Base-by-base conservation (phyloP, 306 rosid genomes). In the Vachellia collinsii region DNA sequence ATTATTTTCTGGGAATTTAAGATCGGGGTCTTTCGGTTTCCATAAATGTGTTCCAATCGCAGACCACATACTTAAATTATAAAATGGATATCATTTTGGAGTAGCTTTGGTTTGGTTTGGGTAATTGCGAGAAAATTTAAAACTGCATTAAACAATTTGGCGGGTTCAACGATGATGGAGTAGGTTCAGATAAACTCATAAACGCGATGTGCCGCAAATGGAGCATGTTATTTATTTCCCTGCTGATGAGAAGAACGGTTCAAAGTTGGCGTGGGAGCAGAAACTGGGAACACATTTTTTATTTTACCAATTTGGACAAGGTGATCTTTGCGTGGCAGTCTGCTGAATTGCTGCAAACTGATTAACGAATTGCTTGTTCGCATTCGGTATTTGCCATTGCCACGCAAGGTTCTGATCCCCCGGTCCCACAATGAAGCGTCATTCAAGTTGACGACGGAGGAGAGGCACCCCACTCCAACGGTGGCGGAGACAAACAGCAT, bases 1-100 rank as follows among this genome's bases (percentile, higher is more conserved):
- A n/a, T 7, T 69, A 3, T 46, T 68, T 42, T 23, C 4, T 64
- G 48, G 50, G 53, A 79, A 70, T 70, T 65, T 79, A 3, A 65
- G 65, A 73, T 73, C 34, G 34, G 34, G 34, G 22, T 46, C 46
- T 34, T 16, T 80, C 9, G 8, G 46, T 22, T 58, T 50, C 25
- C 16, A 4, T 41, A 1, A 38, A 69, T 41, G 22, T 59, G 37
- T 68, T 68, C 17, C 42, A 67, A 65, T 71, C 20, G 11, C 54
- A 10, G 51, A 80, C 23, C 25, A 20, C 44, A 9, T 25, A 3
- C 22, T 54, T 36, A 6, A 0, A 38, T 44, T 76, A 29, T 62
- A 1, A 50, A 34, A 37, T 70, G 46, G 50, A 5, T 54, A 75
- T 51, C n/a, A 20, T 53, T 76, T 67, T 47, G 65, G 36, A 44